Conservation (phyloP, 495 filamentous ascomycete genomes). For the Aspergillus asperescens region DNA sequence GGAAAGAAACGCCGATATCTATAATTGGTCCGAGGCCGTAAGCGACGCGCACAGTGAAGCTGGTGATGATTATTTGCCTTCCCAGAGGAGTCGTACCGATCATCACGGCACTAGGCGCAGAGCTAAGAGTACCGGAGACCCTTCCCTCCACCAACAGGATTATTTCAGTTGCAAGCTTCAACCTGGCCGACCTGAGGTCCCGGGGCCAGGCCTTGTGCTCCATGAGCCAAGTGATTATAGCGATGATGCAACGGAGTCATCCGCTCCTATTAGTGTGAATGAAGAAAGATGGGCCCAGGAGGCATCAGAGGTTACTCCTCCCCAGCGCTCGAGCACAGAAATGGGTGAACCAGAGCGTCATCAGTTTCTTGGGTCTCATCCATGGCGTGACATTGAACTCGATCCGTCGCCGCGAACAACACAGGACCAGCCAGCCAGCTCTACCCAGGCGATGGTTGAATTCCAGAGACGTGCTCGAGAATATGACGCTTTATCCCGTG, state of each 20-base stretch:
- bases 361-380: conserved; percentile 33
- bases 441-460: conserved; percentile 42
- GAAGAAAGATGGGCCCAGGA: conserved; percentile 25
- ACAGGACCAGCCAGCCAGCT: conserved; percentile 39
- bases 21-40: conserved; percentile 39
- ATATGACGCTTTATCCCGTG: conserved; percentile 51
- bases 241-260: conserved; percentile 32
- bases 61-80: conserved; percentile 27
- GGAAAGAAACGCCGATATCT: conserved; percentile 43
- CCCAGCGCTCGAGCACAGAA: conserved; percentile 17
- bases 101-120: conserved; percentile 29
- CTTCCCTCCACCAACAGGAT: conserved; percentile 35
- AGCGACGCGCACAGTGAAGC: conserved; percentile 40
- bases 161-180: conserved; percentile 34
- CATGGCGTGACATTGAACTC: conserved; percentile 41
- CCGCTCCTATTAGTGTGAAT: conserved; percentile 26
- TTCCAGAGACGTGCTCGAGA: conserved; percentile 41
- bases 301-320: conserved; percentile 24
- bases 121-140: conserved; percentile 46
- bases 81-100: conserved; percentile 18
- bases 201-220: conserved; percentile 43
- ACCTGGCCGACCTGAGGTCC: conserved; percentile 26
- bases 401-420: conserved; percentile 29
- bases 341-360: conserved; percentile 24
- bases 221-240: conserved; percentile 43